These are phyloP conservation scores for Blastobotrys terrestris DNA, from an alignment of 805 yeast genomes.

Conservation along the genomic window DNA sequence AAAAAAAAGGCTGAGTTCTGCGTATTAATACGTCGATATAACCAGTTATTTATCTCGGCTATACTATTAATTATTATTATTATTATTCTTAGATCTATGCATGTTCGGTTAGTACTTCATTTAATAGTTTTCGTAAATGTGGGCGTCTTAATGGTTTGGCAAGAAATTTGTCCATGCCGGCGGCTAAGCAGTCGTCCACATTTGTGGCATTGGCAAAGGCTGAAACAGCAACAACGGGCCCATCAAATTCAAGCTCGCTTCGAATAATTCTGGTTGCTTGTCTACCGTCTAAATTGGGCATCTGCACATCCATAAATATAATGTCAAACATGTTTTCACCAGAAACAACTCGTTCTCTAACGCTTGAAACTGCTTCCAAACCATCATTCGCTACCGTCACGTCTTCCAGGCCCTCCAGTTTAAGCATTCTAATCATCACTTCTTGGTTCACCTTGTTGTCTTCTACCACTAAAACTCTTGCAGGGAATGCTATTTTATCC, in stretches of 20 bases:
- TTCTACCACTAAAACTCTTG: constrained; percentile 73
- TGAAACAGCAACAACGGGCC: constrained; percentile 88
- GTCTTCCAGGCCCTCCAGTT: constrained; percentile 64
- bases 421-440: constrained; percentile 78
- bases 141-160: constrained; percentile 80
- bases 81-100: not conserved
- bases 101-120: not conserved
- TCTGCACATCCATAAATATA: constrained; percentile 95
- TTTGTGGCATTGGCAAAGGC: constrained; percentile 94
- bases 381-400: constrained; percentile 84
- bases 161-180: constrained; percentile 88
- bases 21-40: not conserved
- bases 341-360: constrained; percentile 36
- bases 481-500: constrained; percentile 1
- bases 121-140: constrained; percentile 43
- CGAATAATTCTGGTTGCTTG: constrained; percentile 75
- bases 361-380: constrained; percentile 70
- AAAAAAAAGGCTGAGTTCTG: not conserved
- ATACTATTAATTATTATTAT: not conserved
- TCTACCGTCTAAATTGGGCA: constrained; percentile 91
- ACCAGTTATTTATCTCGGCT: not conserved
- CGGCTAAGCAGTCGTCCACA: constrained; percentile 72
- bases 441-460: constrained; percentile 92
- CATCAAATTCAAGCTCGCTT: constrained; percentile 48
- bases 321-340: constrained; percentile 45